Base-by-base conservation (phyloP, 257 asterid genomes). In the Capsicum chinense region DNA sequence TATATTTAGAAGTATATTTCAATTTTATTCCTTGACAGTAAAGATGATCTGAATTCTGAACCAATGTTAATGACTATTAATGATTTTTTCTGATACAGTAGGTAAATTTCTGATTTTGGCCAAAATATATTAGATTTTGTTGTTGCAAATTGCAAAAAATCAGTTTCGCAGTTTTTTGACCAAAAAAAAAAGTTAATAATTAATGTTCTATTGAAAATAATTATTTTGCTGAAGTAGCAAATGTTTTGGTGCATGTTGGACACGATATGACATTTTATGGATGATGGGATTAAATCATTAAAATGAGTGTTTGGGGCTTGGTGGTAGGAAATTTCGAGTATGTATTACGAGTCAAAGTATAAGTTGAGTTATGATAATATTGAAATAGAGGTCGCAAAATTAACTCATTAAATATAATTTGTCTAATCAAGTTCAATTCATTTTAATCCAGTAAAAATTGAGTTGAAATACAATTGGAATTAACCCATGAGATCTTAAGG, bases 41-140 rank as follows among this genome's bases (percentile, higher is more conserved):
- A 50, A 74, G 63, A 76, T 21, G 63, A 78, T 78, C 33, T 54
- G 64, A 78, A 78, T 9, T 78, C 50, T 54, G 64, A 78, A 78
- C 15, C 82, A 54, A 26, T 78, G 15, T 54, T 54, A 54, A 78
- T 78, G 64, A 58, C 64, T 26, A 54, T 78, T 4, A 19, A 54
- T 78, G 26, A 26, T 21, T 64, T 66, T 70, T 66, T 62, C 42
- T 48, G 62, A 11, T 44, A 11, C 84, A 44, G 9, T 9, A 12
- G n/a, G n/a, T 14, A 42, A 54, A 64, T 64, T 82, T 82, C 79
- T 17, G 37, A 37, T 10, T 71, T 12, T 71, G 39, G 79, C 79
- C 79, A 71, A 5, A 69, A 69, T 69, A 56, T 26, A 26, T 69
- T 9, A 42, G 79, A 69, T 80, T 62, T 17, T 62, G 63, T 3